phyloP scores from a whole-genome alignment of 345 rosid species.

The Bruguiera gymnorhiza region DNA sequence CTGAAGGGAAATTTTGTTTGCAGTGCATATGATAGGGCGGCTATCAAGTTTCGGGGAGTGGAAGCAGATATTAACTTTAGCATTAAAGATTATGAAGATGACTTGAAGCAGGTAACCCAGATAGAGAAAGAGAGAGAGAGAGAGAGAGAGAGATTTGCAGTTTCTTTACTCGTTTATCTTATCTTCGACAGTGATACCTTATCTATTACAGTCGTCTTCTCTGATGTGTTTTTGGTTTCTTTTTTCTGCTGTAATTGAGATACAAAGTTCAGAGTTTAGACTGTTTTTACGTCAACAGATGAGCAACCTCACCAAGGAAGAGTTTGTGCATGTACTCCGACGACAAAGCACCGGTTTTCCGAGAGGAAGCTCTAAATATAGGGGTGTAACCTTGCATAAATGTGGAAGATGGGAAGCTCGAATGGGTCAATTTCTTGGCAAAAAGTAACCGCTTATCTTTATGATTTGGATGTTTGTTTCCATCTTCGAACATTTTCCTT shows the following conservation, averaged over 20 bases:
- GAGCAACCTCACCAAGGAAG: conserved; percentile 84
- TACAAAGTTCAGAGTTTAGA: conserved; percentile 9
- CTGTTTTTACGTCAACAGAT: conserved; percentile 49
- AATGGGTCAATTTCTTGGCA: conserved; percentile 91
- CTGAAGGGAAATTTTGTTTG: conserved; percentile 4
- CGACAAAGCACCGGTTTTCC: conserved; percentile 97
- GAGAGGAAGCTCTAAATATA: conserved; percentile 91
- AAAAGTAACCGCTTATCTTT: conserved; percentile 48
- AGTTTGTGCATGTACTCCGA: conserved; percentile 90
- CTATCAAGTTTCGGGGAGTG: conserved; percentile 88
- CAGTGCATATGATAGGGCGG: conserved; percentile 99
- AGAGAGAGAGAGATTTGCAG: neutral
- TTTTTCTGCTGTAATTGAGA: conserved; percentile 7
- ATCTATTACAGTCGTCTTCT: conserved; percentile 28
- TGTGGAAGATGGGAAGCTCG: conserved; percentile 99
- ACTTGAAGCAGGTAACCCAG: conserved; percentile 76
- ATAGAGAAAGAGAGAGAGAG: neutral
- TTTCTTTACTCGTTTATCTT: conserved; percentile 17
- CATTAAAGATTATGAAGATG: conserved; percentile 81
- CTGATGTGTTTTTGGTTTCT: conserved; percentile 1
- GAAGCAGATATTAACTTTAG: conserved; percentile 93
- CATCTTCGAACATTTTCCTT: neutral
- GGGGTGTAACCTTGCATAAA: conserved; percentile 97
- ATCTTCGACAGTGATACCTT: conserved; percentile 39
- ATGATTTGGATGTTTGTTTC: neutral